Evolutionary conservation across 352 stramenopile species (phyloP).

Genomic region (Phytophthora pini): DNA sequence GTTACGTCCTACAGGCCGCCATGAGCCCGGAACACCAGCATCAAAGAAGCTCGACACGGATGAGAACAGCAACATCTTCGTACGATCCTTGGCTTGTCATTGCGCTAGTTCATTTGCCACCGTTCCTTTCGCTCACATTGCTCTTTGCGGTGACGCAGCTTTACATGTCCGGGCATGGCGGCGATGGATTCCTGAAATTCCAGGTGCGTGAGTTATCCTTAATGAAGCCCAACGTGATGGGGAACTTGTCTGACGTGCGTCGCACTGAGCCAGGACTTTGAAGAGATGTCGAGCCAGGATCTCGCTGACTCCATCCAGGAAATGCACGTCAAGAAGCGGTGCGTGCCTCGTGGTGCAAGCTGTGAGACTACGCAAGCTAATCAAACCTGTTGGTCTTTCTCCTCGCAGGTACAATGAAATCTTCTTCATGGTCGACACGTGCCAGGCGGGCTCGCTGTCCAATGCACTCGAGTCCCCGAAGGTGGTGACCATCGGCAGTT

Average conservation of each 20-base stretch:
- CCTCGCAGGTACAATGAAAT: slow-evolving; percentile 91
- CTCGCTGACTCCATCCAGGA: slow-evolving; percentile 93
- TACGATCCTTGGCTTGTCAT: slow-evolving; percentile 35
- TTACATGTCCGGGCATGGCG: slow-evolving; percentile 95
- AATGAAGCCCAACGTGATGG: slow-evolving; percentile 16
- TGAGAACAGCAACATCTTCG: slow-evolving; percentile 90
- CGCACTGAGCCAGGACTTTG: slow-evolving; percentile 77
- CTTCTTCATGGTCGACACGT: slow-evolving; percentile 98
- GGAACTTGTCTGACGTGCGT: slow-evolving; percentile 9
- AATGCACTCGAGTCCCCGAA: slow-evolving; percentile 90
- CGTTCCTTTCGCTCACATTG: slow-evolving; percentile 31
- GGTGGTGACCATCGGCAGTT: slow-evolving; percentile 94
- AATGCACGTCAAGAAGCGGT: slow-evolving; percentile 94
- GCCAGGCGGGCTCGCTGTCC: slow-evolving; percentile 94
- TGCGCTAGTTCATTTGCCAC: slow-evolving; percentile 38
- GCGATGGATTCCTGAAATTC: slow-evolving; percentile 98
- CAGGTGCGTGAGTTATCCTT: slow-evolving; percentile 59
- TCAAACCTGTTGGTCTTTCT: background rate
- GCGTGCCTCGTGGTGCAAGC: slow-evolving; percentile 4
- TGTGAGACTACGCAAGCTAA: background rate
- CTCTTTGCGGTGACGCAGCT: slow-evolving; percentile 47
- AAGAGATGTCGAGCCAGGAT: slow-evolving; percentile 97
- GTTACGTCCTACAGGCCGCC: slow-evolving; percentile 59
- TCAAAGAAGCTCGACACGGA: slow-evolving; percentile 91
- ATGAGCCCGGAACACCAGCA: slow-evolving; percentile 86